phyloP scores from a whole-genome alignment of 306 rosid species.

The Leucaena leucocephala region DNA sequence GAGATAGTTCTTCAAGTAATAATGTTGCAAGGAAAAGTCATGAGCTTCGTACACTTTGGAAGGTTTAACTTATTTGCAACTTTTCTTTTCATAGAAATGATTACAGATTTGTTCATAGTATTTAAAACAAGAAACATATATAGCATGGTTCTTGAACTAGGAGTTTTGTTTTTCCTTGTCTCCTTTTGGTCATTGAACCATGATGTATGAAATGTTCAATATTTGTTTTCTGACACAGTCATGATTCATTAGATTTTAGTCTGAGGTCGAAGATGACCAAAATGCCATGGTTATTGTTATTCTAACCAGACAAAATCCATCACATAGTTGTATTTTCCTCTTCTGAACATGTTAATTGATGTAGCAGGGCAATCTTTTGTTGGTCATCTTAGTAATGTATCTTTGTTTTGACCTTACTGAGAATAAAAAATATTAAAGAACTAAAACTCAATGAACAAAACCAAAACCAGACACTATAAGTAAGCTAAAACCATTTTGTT shows the following conservation, averaged over 20 bases:
- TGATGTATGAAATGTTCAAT: constrained; percentile 26
- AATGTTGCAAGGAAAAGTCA: constrained; percentile 28
- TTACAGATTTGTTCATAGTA: background rate
- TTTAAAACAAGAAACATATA: constrained; percentile 19
- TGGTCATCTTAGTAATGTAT: too few species aligned
- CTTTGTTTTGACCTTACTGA: too few species aligned
- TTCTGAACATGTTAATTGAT: too few species aligned
- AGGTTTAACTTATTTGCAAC: constrained; percentile 41
- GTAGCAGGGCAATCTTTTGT: too few species aligned
- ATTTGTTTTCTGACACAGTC: constrained; percentile 4
- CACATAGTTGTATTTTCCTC: too few species aligned
- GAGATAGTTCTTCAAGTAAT: constrained; percentile 30
- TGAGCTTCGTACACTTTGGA: constrained; percentile 39
- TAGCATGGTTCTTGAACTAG: constrained; percentile 16
- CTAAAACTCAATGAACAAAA: too few species aligned
- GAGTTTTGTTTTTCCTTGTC: background rate
- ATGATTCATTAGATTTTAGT: background rate
- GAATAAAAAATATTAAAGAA: too few species aligned
- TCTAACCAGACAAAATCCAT: too few species aligned
- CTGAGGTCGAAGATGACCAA: too few species aligned
- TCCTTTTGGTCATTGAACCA: background rate
- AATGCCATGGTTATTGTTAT: too few species aligned
- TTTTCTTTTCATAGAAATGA: background rate
- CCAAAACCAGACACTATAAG: too few species aligned
- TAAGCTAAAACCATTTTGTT: too few species aligned